Conservation (phyloP, 2,329 filamentous ascomycete genomes). For the Coniochaeta hoffmannii region DNA sequence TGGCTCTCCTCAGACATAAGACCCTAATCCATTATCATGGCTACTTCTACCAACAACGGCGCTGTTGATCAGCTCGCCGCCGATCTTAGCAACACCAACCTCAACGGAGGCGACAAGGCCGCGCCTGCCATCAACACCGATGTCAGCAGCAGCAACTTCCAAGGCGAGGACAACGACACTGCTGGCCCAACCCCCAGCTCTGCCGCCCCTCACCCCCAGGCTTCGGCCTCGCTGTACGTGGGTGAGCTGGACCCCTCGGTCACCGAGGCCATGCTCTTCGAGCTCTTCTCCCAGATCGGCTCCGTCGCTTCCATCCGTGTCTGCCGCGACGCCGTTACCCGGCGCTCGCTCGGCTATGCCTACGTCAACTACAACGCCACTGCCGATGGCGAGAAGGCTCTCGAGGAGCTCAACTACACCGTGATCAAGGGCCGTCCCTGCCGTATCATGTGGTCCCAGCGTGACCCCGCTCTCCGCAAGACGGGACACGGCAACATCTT, state of each 20-base stretch:
- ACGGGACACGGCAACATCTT: slow-evolving; percentile 99
- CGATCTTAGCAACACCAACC: slow-evolving; percentile 65
- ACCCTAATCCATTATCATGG: slow-evolving; percentile 42
- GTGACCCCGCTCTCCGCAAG: slow-evolving; percentile 97
- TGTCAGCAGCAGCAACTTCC: slow-evolving; percentile 44
- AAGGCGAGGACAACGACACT: slow-evolving; percentile 52
- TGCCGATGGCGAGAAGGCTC: slow-evolving; percentile 89
- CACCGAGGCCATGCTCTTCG: slow-evolving; percentile 99
- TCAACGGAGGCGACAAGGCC: slow-evolving; percentile 61
- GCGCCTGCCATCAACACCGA: slow-evolving; percentile 69
- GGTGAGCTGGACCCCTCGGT: slow-evolving; percentile 96
- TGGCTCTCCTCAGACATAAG: slow-evolving; percentile 12
- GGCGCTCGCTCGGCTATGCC: slow-evolving; percentile 96
- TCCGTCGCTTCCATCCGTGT: slow-evolving; percentile 99
- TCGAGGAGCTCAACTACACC: slow-evolving; percentile 99
- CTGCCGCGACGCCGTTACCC: slow-evolving; percentile 97
- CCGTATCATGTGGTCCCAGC: slow-evolving; percentile 99
- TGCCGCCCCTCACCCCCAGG: slow-evolving; percentile 71
- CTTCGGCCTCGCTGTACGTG: slow-evolving; percentile 97
- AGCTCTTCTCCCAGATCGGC: slow-evolving; percentile 99
- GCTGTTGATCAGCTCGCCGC: slow-evolving; percentile 74
- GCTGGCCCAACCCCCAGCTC: slow-evolving; percentile 66
- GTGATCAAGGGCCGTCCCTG: slow-evolving; percentile 97
- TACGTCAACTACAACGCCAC: slow-evolving; percentile 99
- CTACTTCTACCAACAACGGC: slow-evolving; percentile 48